Evolutionary conservation across 2,329 filamentous ascomycete species (phyloP), one percentile per base, ranked within the genome.

Genomic region (Xylaria sp.): DNA sequence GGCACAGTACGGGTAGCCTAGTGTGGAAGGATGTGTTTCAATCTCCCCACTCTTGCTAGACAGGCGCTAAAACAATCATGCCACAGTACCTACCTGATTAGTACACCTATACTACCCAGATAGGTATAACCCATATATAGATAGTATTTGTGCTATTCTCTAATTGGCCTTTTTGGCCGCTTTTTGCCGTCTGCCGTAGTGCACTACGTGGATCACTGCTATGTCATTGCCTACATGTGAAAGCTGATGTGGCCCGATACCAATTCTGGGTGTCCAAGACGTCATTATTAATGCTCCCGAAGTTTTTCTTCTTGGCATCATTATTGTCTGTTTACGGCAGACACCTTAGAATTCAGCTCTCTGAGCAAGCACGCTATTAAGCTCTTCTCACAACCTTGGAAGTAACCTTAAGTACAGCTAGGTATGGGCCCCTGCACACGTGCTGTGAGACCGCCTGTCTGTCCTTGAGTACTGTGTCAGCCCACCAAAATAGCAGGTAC

Each of bases 211-310:
- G 62, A 65, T 61, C 62, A 65, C 56, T n/a, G 51, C 46, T 51
- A 61, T 69, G 54, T 66, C 58, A 66, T 66, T 57, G n/a, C 46
- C 46, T 48, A 48, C 6, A 3, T 48, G 7, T 63, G 44, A 54
- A 61, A 60, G 63, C 34, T 52, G 55, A 62, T 50, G 66, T 55
- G 48, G 56, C 59, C 66, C 9, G 31, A 69, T 69, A 60, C 66
- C 66, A 46, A n/a, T 66, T 60, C 28, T 23, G 52, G 69, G 34
- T 51, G 25, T 41, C 13, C 28, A 59, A 71, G 63, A 71, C 69
- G 69, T 71, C 69, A 71, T 71, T 46, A 51, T 34, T 52, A 65
- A 67, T 52, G 56, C 18, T 50, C 46, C 63, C 52, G 37, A 48
- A 54, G 48, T 23, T 25, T 39, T 69, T 6, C 9, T 46, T 46